Evolutionary conservation across 2,329 filamentous ascomycete genomes (phyloP), one percentile per base, ranked within the genome.

Genomic region (Aspergillus ochraceus): DNA sequence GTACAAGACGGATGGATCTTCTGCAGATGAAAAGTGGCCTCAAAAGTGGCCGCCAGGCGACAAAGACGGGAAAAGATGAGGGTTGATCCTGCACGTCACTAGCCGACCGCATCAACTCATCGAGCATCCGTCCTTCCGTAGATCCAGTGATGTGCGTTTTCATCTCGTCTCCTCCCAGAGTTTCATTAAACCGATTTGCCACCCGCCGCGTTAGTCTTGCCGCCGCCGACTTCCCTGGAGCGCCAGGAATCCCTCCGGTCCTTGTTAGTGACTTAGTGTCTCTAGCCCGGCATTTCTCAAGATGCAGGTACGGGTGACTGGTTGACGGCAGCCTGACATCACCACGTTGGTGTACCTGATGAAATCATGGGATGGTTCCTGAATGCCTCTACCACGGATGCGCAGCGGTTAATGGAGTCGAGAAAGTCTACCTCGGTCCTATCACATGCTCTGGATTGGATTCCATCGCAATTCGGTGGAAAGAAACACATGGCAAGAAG

Each of bases 401-500:
- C 36, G 4, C 36, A 17, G 14, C 17, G 36, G 36, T 42, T 42
- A n/a, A 42, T 42, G 36, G 36, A n/a, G 36, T 42, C 17, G 1
- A 14, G 17, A 14, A 42, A 6, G 17, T n/a, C 19, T 24, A 11
- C 19, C 26, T 22, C 19, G 45, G 45, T 24, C 24, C 14, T 32
- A 42, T 55, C 57, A 59, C 57, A 54, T 55, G 57, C 45, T 22
- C 42, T 32, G 17, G 24, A 14, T 42, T 42, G 6, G 42, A 11
- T 29, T 51, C 46, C 53, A 42, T 29, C 19, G 26, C 24, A n/a
- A 36, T 26, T 50, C 47, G 36, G 39, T 60, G 49, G 49, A 54
- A 65, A 61, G 47, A 57, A 52, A 60, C 63, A 68, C 60, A 67
- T 65, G 62, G 62, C 57, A 64, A 54, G 51, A 52, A 60, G 58